Conservation (phyloP, 2,329 filamentous ascomycete species). For the Pseudogymnoascus destructans region DNA sequence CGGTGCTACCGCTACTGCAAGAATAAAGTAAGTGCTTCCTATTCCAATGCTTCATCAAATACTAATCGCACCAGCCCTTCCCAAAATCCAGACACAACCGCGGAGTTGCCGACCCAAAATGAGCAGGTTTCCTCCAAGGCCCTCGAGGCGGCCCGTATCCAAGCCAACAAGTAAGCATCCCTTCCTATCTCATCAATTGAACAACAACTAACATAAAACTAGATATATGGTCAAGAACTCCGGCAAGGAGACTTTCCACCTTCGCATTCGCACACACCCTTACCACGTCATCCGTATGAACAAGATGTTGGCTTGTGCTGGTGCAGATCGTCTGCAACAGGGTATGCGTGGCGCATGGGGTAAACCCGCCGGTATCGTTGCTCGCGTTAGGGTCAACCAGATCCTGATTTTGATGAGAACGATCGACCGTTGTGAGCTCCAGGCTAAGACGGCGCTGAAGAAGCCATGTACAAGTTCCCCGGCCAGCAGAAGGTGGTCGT, state of each 20-base stretch:
- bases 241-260: constrained; percentile 63
- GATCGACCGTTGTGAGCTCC: constrained; percentile 66
- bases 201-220: constrained; percentile 8
- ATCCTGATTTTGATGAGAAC: constrained; percentile 96
- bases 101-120: constrained; percentile 76
- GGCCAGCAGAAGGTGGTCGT: constrained; percentile 99
- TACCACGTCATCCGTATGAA: constrained; percentile 99
- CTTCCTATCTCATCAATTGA: constrained; percentile 33
- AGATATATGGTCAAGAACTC: constrained; percentile 53
- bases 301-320: constrained; percentile 99
- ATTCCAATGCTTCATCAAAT: constrained; percentile 11
- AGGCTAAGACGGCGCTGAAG: constrained; percentile 58
- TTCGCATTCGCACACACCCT: constrained; percentile 80
- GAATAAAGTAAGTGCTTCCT: constrained; percentile 73
- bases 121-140: constrained; percentile 99
- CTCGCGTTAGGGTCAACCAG: constrained; percentile 99
- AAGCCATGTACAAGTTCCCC: constrained; percentile 99
- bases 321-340: constrained; percentile 99
- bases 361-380: constrained; percentile 97
- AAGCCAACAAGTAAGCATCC: constrained; percentile 78
- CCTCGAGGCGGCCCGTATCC: constrained; percentile 98
- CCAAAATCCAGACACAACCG: constrained; percentile 99
- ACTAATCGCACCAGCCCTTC: constrained; percentile 54
- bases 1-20: constrained; percentile 99
- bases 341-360: constrained; percentile 99